phyloP scores from a whole-genome alignment of 2,329 filamentous ascomycete species.

The Stachybotrys chartarum region DNA sequence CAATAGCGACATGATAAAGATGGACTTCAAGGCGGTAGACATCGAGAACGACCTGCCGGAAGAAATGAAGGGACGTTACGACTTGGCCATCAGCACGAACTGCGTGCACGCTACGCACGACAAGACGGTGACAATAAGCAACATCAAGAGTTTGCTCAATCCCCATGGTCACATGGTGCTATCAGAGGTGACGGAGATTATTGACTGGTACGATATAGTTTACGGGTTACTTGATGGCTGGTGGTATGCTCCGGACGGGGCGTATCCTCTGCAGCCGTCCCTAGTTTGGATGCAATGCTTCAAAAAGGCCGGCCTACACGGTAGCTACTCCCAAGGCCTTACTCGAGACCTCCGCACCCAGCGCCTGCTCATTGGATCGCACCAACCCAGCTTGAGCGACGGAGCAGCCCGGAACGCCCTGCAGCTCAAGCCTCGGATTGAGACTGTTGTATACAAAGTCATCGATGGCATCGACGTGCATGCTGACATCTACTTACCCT shows the following conservation, averaged over 20 bases:
- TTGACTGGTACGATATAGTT: constrained; percentile 1
- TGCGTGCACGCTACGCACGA: background rate
- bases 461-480: background rate
- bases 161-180: background rate
- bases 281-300: background rate
- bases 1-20: background rate
- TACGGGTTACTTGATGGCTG: background rate
- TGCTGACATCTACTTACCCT: background rate
- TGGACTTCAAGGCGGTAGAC: background rate
- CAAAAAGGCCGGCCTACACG: background rate
- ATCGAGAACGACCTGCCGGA: background rate
- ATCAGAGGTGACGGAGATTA: background rate
- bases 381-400: background rate
- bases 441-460: background rate
- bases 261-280: background rate
- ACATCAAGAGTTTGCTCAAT: background rate
- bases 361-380: background rate
- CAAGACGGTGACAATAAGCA: background rate
- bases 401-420: background rate
- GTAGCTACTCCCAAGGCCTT: background rate
- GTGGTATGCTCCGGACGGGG: background rate
- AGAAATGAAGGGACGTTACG: background rate
- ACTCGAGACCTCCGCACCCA: background rate
- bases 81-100: background rate
- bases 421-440: background rate